A percentile compares a stretch with the other conserved stretches of the same genome.
These are phyloP conservation scores for Cyberlindnera meyerae DNA, from an alignment of 805 yeast species.

Conservation along the genomic window DNA sequence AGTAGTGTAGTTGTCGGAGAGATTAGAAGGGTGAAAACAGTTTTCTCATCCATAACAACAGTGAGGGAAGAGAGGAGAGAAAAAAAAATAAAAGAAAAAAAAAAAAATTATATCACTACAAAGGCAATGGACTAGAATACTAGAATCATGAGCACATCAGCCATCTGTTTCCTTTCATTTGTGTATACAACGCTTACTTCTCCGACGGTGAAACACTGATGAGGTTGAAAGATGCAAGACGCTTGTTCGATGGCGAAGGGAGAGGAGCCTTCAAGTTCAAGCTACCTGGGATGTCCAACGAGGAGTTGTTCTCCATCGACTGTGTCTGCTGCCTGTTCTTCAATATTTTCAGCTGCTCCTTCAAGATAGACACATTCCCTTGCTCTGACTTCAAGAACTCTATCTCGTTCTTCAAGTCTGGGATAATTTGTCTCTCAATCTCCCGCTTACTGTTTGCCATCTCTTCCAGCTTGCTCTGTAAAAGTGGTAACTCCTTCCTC, in stretches of 20 bases:
- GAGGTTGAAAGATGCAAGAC: constrained; percentile 15
- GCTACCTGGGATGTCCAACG: neutral
- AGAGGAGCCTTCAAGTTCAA: neutral
- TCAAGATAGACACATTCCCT: constrained; percentile 19
- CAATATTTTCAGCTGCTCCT: constrained; percentile 27
- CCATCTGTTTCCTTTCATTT: no score
- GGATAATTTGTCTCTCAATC: constrained; percentile 39
- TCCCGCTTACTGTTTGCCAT: constrained; percentile 37
- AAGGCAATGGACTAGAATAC: no score
- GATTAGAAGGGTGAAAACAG: no score
- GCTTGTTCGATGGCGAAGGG: constrained; percentile 5
- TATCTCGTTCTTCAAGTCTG: constrained; percentile 40
- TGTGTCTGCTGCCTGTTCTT: constrained; percentile 28
- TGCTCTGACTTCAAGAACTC: constrained; percentile 28
- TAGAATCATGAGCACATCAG: no score
- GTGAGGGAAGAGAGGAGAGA: no score
- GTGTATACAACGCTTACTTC: neutral
- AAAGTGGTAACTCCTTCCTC: constrained; percentile 30
- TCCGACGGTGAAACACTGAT: constrained; percentile 10
- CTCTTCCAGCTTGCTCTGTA: constrained; percentile 37
- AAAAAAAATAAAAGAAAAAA: no score
- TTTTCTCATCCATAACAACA: no score
- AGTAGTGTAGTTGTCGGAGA: no score
- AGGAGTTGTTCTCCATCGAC: constrained; percentile 17
- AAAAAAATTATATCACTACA: no score